Base-by-base conservation (phyloP, 1,284 basidiomycete species). In the Clitocybe nebularis region DNA sequence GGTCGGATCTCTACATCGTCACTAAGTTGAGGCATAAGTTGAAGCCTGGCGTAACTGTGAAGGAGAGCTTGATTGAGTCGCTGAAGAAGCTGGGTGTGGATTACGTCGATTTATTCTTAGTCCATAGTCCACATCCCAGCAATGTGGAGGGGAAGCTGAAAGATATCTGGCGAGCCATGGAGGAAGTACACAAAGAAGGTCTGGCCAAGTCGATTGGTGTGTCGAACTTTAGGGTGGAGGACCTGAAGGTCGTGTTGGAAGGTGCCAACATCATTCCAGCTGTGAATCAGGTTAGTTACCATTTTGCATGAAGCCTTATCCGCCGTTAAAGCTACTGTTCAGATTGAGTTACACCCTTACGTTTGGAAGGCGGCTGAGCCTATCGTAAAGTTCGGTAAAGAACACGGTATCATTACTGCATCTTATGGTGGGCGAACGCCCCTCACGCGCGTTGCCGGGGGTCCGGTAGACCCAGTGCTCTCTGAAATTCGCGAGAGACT, bases 331-430 rank as follows among this genome's bases (percentile, higher is more conserved):
- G n/a, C 17, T 37, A 13, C 34, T 40, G 8, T 26, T 11, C 46
- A 62, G 86, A 80, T 93, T 43, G 89, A 93, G 59, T 77, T 81
- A 45, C 88, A 93, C 58, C 88, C 90, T 3, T 89, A 91, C 60
- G 66, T 89, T 30, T 81, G 75, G 68, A 74, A 78, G 52, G 69
- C 73, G 4, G 61, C 76, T 22, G 62, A 72, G 49, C 69, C 78
- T 6, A 72, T 84, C 21, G 60, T 82, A 32, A 71, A 73, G 16
- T 65, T 80, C 33, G 68, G 77, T 54, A 63, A 72, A 51, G 64
- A 84, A 50, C 68, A 84, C 49, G 72, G 76, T 39, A 91, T 92
- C 55, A 66, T 74, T 14, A 71, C 79, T 16, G 76, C 79, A 23
- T 81, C 84, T 0, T 93, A 85, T 52, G 84, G 72, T 7, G 82